A percentile compares a stretch with the other conserved stretches of the same genome.
Conservation (phyloP, 192 early-diverging fungal genomes). For the Coemansia furcata region DNA sequence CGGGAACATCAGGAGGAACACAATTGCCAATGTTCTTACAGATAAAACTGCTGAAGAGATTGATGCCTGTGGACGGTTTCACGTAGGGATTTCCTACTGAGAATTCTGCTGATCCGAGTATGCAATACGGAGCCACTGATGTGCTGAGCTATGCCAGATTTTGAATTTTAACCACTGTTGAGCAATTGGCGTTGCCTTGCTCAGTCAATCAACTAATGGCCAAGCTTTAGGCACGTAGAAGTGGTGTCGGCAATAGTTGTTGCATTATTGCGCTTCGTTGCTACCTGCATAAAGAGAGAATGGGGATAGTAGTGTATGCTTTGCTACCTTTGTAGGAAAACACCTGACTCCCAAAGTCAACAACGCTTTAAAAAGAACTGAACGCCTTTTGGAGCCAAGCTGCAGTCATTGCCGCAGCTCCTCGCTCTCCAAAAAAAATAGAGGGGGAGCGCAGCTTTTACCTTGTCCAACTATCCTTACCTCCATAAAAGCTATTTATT, state of each 20-base stretch:
- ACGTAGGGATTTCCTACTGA: slow-evolving; percentile 38
- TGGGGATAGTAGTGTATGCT: too few relatives aligned
- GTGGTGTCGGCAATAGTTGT: slow-evolving; percentile 47
- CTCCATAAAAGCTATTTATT: too few relatives aligned
- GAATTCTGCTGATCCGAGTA: slow-evolving; percentile 8
- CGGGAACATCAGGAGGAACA: slow-evolving; percentile 71
- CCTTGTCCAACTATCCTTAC: too few relatives aligned
- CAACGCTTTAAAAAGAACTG: too few relatives aligned
- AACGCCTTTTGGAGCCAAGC: too few relatives aligned
- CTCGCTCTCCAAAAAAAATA: too few relatives aligned
- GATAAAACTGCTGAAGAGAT: slow-evolving; percentile 32
- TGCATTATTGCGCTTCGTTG: too few relatives aligned
- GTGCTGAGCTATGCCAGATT: slow-evolving; percentile 77
- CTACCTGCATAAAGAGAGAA: too few relatives aligned
- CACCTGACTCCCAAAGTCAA: too few relatives aligned
- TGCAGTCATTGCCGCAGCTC: too few relatives aligned
- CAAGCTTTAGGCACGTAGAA: slow-evolving; percentile 23
- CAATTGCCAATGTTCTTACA: slow-evolving; percentile 53
- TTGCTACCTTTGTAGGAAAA: too few relatives aligned
- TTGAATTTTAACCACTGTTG: slow-evolving; percentile 81
- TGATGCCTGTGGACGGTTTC: slow-evolving; percentile 31
- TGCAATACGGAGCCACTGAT: slow-evolving; percentile 54
- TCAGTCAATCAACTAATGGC: slow-evolving; percentile 61
- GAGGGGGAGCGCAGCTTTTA: too few relatives aligned
- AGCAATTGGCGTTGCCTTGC: slow-evolving; percentile 70